Percentiles rank a stretch among this genome's conserved stretches.
Conservation (phyloP, 371 early-diverging fungal species). For the Batkoa obscura region DNA sequence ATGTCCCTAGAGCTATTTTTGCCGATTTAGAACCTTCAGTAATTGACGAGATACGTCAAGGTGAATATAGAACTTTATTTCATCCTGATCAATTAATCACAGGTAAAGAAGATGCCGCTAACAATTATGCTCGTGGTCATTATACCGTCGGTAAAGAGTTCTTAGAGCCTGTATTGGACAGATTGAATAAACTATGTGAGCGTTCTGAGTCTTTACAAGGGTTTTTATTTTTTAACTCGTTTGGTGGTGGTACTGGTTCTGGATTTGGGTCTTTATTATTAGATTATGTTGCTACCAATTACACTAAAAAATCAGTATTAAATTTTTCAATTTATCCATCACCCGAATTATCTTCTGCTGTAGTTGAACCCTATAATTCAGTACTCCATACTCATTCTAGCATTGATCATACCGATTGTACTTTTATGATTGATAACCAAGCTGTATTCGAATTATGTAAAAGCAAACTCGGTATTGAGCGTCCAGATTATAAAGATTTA, state of each 20-base stretch:
- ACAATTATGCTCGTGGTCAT: slow-evolving; percentile 99
- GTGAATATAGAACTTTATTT: slow-evolving; percentile 75
- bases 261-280: slow-evolving; percentile 97
- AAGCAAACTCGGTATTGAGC: slow-evolving; percentile 94
- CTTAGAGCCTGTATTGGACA: slow-evolving; percentile 90
- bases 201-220: slow-evolving; percentile 96
- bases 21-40: slow-evolving; percentile 85
- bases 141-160: slow-evolving; percentile 98
- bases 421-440: slow-evolving; percentile 99
- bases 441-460: slow-evolving; percentile 98
- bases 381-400: slow-evolving; percentile 98
- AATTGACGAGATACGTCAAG: slow-evolving; percentile 74
- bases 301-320: slow-evolving; percentile 97
- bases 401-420: slow-evolving; percentile 95
- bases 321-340: slow-evolving; percentile 99
- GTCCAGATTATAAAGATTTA: slow-evolving; percentile 95
- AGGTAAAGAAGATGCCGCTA: slow-evolving; percentile 99
- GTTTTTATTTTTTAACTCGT: slow-evolving; percentile 94
- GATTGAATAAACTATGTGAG: slow-evolving; percentile 93
- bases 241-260: slow-evolving; percentile 98
- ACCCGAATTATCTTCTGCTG: slow-evolving; percentile 94
- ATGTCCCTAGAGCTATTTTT: slow-evolving; percentile 96
- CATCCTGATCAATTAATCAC: slow-evolving; percentile 98
- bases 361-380: slow-evolving; percentile 98
- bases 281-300: slow-evolving; percentile 93